Percentiles rank a stretch among this genome's conserved stretches.
Conservation (phyloP, 2,329 filamentous ascomycete species). For the Sclerotinia glacialis region DNA sequence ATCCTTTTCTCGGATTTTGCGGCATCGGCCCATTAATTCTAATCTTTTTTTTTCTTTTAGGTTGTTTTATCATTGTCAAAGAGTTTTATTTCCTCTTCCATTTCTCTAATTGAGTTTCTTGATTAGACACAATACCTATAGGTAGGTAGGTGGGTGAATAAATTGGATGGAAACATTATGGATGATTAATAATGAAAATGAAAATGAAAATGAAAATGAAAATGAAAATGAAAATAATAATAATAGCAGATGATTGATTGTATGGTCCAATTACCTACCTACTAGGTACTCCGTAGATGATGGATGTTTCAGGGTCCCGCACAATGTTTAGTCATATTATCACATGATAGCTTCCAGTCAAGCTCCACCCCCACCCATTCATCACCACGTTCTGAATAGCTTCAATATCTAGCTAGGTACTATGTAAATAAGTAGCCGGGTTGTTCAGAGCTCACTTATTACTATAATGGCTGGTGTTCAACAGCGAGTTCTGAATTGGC, state of each 20-base stretch:
- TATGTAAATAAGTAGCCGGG: not conserved
- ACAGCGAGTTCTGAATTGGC: constrained; percentile 90
- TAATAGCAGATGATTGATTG: not conserved
- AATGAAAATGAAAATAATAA: too few species aligned
- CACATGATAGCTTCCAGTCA: not conserved
- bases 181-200: too few species aligned
- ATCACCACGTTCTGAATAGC: constrained; percentile 14
- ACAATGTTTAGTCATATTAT: not conserved
- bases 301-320: too few species aligned
- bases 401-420: not conserved
- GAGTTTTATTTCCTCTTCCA: not conserved
- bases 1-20: not conserved
- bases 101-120: not conserved
- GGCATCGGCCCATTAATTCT: not conserved
- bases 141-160: not conserved
- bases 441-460: constrained; percentile 23
- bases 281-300: too few species aligned
- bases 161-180: not conserved
- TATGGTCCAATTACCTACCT: too few species aligned
- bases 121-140: too few species aligned
- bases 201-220: too few species aligned
- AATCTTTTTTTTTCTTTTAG: not conserved
- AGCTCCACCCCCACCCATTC: not conserved
- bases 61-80: constrained; percentile 7
- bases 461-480: constrained; percentile 60